phyloP scores from a whole-genome alignment of 2,329 filamentous ascomycete genomes.

The Cercospora sp. region DNA sequence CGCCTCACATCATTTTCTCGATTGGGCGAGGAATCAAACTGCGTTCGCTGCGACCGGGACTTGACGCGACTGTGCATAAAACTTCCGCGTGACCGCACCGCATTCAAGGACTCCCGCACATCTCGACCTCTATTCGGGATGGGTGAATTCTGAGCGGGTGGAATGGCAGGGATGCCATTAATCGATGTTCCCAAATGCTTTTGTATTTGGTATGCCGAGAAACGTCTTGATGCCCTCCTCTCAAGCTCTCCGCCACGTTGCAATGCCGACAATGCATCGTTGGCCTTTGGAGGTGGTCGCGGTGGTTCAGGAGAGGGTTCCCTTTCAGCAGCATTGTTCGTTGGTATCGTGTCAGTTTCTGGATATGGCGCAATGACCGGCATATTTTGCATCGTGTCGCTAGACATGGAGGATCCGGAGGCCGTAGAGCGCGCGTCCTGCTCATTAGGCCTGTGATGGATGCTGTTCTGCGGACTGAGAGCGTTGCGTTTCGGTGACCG shows the following conservation, averaged over 20 bases:
- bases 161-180: slow-evolving; percentile 82
- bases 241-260: slow-evolving; percentile 92
- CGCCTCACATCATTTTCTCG: slow-evolving; percentile 51
- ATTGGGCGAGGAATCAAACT: slow-evolving; percentile 61
- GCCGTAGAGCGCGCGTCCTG: slow-evolving; percentile 46
- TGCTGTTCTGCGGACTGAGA: slow-evolving; percentile 39
- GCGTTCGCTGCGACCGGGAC: slow-evolving; percentile 29
- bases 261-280: slow-evolving; percentile 85
- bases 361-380: slow-evolving; percentile 73
- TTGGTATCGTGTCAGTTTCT: slow-evolving; percentile 57
- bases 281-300: slow-evolving; percentile 76
- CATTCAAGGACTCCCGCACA: slow-evolving; percentile 78
- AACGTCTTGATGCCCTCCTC: slow-evolving; percentile 84
- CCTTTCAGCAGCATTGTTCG: slow-evolving; percentile 26
- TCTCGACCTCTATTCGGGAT: slow-evolving; percentile 84
- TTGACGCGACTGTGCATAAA: slow-evolving; percentile 33
- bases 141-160: slow-evolving; percentile 72
- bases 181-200: slow-evolving; percentile 83
- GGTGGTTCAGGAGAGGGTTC: slow-evolving; percentile 53
- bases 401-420: slow-evolving; percentile 66
- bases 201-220: slow-evolving; percentile 94
- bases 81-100: slow-evolving; percentile 62
- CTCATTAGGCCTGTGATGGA: slow-evolving; percentile 21
- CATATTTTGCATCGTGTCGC: slow-evolving; percentile 71
- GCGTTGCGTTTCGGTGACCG: slow-evolving; percentile 47